A percentile compares a stretch with the other conserved stretches of the same genome.
Evolutionary conservation across 441 rosid genomes (phyloP).

Genomic region (Corymbia citriodora): DNA sequence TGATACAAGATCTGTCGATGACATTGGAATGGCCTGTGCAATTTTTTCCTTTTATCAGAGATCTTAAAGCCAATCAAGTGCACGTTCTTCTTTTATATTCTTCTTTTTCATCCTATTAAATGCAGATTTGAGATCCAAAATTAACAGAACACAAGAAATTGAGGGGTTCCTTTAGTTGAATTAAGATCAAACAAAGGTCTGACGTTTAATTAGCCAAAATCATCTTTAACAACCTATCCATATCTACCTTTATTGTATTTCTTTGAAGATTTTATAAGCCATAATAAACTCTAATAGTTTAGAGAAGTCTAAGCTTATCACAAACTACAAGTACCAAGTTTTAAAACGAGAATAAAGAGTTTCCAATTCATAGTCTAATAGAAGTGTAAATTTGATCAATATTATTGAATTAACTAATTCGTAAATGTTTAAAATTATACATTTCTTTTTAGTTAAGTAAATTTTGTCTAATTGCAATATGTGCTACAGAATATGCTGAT

Average conservation of each 20-base stretch:
- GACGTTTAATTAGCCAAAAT: background rate
- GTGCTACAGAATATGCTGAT: rapidly evolving
- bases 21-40: background rate
- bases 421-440: background rate
- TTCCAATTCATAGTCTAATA: rapidly evolving
- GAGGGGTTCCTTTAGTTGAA: background rate
- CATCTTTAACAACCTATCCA: background rate
- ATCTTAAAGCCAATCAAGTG: background rate
- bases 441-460: too few relatives aligned
- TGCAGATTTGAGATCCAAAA: background rate
- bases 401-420: background rate
- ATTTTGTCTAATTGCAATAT: rapidly evolving
- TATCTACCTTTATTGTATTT: too few relatives aligned
- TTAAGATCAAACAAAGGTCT: background rate
- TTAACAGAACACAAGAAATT: background rate
- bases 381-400: background rate
- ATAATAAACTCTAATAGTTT: too few relatives aligned
- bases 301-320: background rate
- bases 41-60: background rate
- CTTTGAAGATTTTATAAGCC: too few relatives aligned
- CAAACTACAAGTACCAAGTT: background rate
- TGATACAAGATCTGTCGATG: background rate
- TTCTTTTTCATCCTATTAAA: background rate
- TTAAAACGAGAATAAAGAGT: too few relatives aligned
- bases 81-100: background rate